Evolutionary conservation across 495 filamentous ascomycete species (phyloP).

Genomic region (Aspergillus coremiiformis): DNA sequence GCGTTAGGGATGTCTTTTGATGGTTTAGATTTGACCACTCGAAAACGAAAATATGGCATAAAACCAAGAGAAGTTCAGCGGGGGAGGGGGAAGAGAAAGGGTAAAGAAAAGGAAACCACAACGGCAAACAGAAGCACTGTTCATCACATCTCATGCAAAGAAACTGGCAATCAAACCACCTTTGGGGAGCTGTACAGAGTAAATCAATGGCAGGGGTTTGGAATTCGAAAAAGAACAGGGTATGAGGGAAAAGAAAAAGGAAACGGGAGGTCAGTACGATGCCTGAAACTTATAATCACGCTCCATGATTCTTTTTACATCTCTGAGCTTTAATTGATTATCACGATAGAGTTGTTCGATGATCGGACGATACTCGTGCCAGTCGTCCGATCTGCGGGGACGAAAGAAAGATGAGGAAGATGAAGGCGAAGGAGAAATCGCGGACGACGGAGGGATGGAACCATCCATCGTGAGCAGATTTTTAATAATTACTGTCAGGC

Average conservation of each 20-base stretch:
- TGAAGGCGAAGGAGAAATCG: constrained; percentile 15
- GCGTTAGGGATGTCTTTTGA: constrained; percentile 7
- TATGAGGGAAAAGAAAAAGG: constrained; percentile 4
- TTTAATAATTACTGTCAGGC: constrained; percentile 8
- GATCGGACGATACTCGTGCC: constrained; percentile 33
- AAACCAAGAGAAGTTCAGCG: background rate
- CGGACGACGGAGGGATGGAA: constrained; percentile 20
- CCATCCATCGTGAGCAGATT: constrained; percentile 21
- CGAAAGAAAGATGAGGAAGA: constrained; percentile 24
- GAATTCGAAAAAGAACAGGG: background rate
- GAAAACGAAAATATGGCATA: constrained; percentile 9
- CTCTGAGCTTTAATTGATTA: constrained; percentile 36
- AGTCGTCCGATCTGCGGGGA: constrained; percentile 38
- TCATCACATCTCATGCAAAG: background rate
- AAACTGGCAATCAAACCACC: background rate
- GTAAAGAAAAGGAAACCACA: background rate
- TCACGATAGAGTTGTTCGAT: constrained; percentile 39
- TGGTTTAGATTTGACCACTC: constrained; percentile 2
- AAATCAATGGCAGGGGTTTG: background rate
- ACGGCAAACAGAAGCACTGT: constrained; percentile 3
- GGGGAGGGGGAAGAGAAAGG: background rate
- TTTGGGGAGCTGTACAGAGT: background rate
- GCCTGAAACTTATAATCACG: constrained; percentile 36
- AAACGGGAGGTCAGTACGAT: constrained; percentile 27
- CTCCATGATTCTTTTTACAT: constrained; percentile 40